Percentiles rank a stretch among this genome's conserved stretches.
These are phyloP conservation scores for Epichloe amarillans DNA, from an alignment of 2,329 filamentous ascomycete species.

Conservation along the genomic window DNA sequence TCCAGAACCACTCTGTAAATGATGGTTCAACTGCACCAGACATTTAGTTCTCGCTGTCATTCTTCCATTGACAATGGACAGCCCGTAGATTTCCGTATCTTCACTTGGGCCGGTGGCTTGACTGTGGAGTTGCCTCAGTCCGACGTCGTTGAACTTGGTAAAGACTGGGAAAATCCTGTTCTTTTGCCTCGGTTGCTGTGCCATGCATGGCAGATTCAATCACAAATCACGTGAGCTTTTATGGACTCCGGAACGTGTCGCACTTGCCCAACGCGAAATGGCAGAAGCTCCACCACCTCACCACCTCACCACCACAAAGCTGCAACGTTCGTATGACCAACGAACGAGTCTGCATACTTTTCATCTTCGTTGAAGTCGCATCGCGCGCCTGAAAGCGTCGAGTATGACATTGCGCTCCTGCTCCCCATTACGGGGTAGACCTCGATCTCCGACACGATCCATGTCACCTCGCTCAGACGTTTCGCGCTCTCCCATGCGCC, in stretches of 20 bases:
- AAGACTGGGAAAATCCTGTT: too few species aligned
- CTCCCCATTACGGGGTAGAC: conserved; percentile 20
- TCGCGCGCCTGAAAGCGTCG: background rate
- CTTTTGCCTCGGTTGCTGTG: background rate
- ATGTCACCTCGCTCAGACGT: conserved; percentile 19
- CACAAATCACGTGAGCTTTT: background rate
- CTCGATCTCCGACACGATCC: conserved; percentile 23
- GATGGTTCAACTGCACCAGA: too few species aligned
- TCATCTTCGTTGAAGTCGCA: background rate
- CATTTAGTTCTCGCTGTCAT: too few species aligned
- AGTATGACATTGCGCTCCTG: conserved; percentile 16
- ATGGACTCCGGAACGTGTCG: background rate
- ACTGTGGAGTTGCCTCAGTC: too few species aligned
- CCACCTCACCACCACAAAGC: background rate
- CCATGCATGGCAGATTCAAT: background rate
- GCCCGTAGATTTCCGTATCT: too few species aligned
- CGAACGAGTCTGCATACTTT: background rate
- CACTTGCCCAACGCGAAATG: background rate
- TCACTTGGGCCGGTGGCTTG: too few species aligned
- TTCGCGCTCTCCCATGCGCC: conserved; percentile 20
- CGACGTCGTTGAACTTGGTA: too few species aligned
- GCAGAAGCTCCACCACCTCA: background rate
- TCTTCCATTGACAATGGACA: too few species aligned
- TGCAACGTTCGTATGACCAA: background rate
- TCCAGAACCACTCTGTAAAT: too few species aligned